Evolutionary conservation across 176 grass and related monocot species (phyloP), one percentile per base, ranked within the genome.

Genomic region (Cymbopogon citratus): DNA sequence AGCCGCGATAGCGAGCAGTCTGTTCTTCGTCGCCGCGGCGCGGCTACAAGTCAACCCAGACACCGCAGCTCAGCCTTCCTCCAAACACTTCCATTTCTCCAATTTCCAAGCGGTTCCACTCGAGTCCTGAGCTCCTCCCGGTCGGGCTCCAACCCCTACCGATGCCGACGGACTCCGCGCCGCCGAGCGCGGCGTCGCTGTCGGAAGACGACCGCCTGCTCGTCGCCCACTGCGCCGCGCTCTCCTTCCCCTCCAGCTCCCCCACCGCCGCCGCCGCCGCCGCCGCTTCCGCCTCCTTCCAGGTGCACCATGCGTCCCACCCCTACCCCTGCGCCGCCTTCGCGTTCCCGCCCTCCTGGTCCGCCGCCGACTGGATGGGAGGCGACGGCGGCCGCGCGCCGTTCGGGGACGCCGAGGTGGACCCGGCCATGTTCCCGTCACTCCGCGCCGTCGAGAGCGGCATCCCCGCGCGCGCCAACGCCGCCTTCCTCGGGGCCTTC

Each of bases 351-450:
- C 88, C 88, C 16, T 87, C 90, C 78, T 98, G 95, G 95, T 89
- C 77, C 33, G 81, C 90, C 34, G 75, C 86, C 28, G 87, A 87
- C 59, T 95, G 92, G 95, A 48, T 78, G 33, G 82, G 70, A 10
- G 52, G 8, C 6, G 35, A 27, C 11, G 88, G 35, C 45, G 87
- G 52, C 6, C 76, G 75, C 15, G 33, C 68, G 64, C 81, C 88
- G 59, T 98, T 98, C 62, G 95, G 90, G 26, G 92, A 95, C 40
- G 63, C 82, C 24, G 88, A 91, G 84, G 89, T 98, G 29, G 92
- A 98, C 49, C 71, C 92, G 2, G 19, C 74, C 23, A 54, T 98
- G 61, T 98, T 94, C 73, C 90, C 95, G 65, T 98, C 90, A 24
- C 88, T 94, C 66, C 93, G 69, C 41, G 87, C 86, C 60, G 78